Evolutionary conservation across 257 asterid genomes (phyloP), one percentile per base, ranked within the genome.

Genomic region (Avicennia marina): DNA sequence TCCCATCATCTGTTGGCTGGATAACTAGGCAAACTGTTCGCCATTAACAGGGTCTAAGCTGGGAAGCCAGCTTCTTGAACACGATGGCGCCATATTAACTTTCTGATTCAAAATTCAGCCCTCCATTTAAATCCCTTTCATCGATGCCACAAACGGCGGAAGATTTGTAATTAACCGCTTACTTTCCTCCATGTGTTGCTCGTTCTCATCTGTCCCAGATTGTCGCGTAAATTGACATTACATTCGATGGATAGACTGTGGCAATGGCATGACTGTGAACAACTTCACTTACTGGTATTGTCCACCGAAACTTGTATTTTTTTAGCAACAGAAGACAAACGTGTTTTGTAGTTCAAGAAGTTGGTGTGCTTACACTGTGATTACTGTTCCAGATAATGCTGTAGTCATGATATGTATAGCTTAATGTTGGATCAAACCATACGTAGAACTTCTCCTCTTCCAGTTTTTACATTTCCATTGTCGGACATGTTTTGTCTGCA

Each of bases 161-260:
- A 56, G n/a, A 81, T 2, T 72, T 72, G 69, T 89, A 89, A 58
- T 89, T 65, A 0, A 89, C 91, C 1, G 81, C 78, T 59, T 85
- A 89, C 49, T 89, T 89, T 50, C 95, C 96, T 50, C 96, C 96
- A 22, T 81, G 88, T 6, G 96, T 89, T 1, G 95, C 96, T 95
- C 96, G 85, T 64, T 83, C 64, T 34, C 94, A 89, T 44, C 81
- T 95, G 53, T 89, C 96, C 95, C 96, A 89, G 11, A 85, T 77
- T 33, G 95, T 89, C 7, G 78, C 27, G 53, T 73, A 74, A 4
- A 55, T 56, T 1, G 94, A 77, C 96, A 89, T 89, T n/a, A 95
- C 79, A 77, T 83, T 85, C 16, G 94, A 81, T 59, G 94, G 94
- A 55, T 89, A 89, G 1, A 53, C 90, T 0, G 82, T 49, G 17